Conservation (phyloP, 306 rosid genomes). For the Cicer chorassanicum region DNA sequence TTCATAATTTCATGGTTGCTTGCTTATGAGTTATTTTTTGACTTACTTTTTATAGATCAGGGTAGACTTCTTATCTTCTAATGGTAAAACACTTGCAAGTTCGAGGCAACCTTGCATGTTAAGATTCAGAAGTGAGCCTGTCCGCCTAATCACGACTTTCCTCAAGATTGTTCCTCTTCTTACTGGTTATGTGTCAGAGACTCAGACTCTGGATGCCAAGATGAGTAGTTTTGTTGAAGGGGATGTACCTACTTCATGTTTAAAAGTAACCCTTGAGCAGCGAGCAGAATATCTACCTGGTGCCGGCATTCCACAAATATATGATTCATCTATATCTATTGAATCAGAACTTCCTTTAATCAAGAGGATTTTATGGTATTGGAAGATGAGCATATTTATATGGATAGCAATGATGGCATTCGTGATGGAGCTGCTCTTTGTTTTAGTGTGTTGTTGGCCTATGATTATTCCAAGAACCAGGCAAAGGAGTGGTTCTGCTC, state of each 20-base stretch:
- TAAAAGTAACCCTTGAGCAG: constrained; percentile 75
- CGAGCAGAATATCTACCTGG: constrained; percentile 81
- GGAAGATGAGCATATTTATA: constrained; percentile 72
- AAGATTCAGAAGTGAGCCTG: constrained; percentile 76
- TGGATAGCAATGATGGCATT: constrained; percentile 71
- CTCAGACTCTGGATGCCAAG: constrained; percentile 72
- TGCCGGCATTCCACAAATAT: constrained; percentile 89
- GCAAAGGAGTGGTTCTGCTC: constrained; percentile 52
- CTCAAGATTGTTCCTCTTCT: constrained; percentile 78
- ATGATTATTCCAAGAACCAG: constrained; percentile 65
- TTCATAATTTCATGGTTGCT: constrained; percentile 26
- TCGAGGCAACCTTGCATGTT: constrained; percentile 81
- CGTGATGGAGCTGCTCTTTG: constrained; percentile 60
- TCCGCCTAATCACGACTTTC: constrained; percentile 65
- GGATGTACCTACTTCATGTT: constrained; percentile 73
- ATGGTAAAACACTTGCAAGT: constrained; percentile 74
- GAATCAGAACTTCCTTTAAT: constrained; percentile 74
- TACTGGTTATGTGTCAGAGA: constrained; percentile 74
- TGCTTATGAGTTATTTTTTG: constrained; percentile 40
- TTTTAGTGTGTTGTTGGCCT: constrained; percentile 73
- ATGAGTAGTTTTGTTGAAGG: constrained; percentile 71
- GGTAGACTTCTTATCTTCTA: constrained; percentile 65
- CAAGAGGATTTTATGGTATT: constrained; percentile 71
- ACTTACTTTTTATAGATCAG: constrained; percentile 59
- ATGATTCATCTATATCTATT: constrained; percentile 63